phyloP scores from a whole-genome alignment of 805 yeast genomes.

The Yarrowia osloensis region DNA sequence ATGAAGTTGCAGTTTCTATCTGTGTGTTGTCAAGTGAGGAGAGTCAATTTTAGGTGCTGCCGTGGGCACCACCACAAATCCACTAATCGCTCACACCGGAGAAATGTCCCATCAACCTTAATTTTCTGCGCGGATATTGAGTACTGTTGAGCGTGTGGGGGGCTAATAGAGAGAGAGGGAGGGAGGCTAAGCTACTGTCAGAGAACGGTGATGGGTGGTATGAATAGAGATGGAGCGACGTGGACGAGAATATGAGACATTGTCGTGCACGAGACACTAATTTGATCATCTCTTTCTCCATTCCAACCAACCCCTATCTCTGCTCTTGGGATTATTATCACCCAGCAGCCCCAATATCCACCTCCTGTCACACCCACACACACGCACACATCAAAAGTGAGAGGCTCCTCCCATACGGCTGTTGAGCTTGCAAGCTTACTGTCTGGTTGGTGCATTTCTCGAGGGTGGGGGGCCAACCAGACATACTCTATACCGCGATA shows the following conservation, averaged over 20 bases:
- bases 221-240: too few relatives aligned
- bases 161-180: neutral
- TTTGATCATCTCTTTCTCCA: too few relatives aligned
- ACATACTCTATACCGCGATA: neutral
- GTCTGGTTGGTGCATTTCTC: neutral
- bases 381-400: neutral
- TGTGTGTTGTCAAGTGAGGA: conserved; percentile 30
- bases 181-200: neutral
- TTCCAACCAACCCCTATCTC: neutral
- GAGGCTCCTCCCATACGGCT: conserved; percentile 10
- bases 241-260: too few relatives aligned
- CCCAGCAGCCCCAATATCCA: neutral
- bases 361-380: neutral
- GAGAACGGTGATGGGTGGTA: neutral
- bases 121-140: conserved; percentile 27
- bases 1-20: conserved; percentile 26
- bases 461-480: neutral
- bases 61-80: conserved; percentile 22
- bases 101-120: conserved; percentile 27
- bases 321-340: neutral
- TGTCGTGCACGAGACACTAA: too few relatives aligned
- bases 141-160: conserved; percentile 28
- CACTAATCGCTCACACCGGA: conserved; percentile 30
- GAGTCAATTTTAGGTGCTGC: conserved; percentile 24
- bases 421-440: conserved; percentile 2